Evolutionary conservation across 257 asterid genomes (phyloP), one percentile per base, ranked within the genome.

Genomic region (Capsicum chinense): DNA sequence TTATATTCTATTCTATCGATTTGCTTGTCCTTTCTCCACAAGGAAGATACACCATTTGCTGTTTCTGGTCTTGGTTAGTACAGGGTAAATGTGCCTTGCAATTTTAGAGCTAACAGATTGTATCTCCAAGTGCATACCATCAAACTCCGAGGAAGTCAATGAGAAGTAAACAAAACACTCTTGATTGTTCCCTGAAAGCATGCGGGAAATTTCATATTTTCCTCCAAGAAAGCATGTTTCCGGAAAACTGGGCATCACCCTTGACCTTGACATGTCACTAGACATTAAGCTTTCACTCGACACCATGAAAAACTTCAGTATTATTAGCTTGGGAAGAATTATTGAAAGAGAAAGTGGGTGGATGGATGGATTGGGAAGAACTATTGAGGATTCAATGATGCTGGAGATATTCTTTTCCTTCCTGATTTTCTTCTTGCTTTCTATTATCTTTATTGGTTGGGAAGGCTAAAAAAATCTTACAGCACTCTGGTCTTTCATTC

Each of bases 121-220:
- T 9, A 71, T 47, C n/a, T 71, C 79, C 58, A 10, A 71, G 3
- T 47, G 5, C 58, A 44, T 71, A 71, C 17, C 17, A 9, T 69
- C 56, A 42, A 69, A 69, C 10, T 47, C 16, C 10, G n/a, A 71
- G 79, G 2, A 71, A n/a, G 10, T 47, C 2, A 3, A 71, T 44
- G 79, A 71, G 5, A 71, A 10, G 17, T 44, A 47, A 44, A 10
- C 17, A 19, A 48, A 39, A 47, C n/a, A 11, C 80, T 48, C 58
- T 67, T 6, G 59, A 48, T 0, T 47, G 59, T 73, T 39, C 44
- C 80, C 21, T 14, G 26, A 52, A 76, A 13, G 0, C 15, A 10
- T 76, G 81, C 14, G 6, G 81, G 14, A 74, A 74, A 74, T 21
- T 71, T 44, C 17, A 44, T 70, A 44, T 70, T 69, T 10, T 71